Evolutionary conservation across 345 rosid species (phyloP), one percentile per base, ranked within the genome.

Genomic region (Gossypioides kirkii): DNA sequence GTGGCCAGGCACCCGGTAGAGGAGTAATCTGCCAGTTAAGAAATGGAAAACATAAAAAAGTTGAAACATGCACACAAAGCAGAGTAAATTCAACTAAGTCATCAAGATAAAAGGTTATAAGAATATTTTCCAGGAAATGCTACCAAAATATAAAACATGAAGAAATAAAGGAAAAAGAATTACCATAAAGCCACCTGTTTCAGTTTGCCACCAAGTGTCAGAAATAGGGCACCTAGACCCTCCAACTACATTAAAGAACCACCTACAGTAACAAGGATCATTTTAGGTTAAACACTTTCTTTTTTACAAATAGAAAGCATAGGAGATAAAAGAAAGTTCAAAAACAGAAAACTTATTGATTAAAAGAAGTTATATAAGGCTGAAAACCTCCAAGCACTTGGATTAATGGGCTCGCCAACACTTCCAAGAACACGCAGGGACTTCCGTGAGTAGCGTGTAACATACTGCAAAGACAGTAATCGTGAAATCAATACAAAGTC

Each of bases 171-270:
- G 6, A 10, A 58, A 58, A 58, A 32, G 38, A 32, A 10, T 46
- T 84, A 90, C 99, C 98, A 95, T 85, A 84, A 92, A 91, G 75
- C 99, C 99, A 23, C 99, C 99, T 69, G 98, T 92, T 88, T 95
- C 99, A 73, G 99, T 95, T 84, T 95, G 98, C 99, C 99, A 95
- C 99, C 99, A 95, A 23, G 99, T 95, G 78, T 95, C 99, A 36
- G 97, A 91, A 75, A 95, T 95, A 53, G 99, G 99, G 75, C 99
- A 92, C 76, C 86, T 89, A 17, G 96, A 86, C 67, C 87, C 93
- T 80, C 98, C 98, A 47, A 92, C 94, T 72, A 89, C 81, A 85
- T 95, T 95, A 84, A 76, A 95, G 81, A 87, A 89, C 99, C 99
- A 95, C 87, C 99, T 92, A 83, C 52, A 72, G 70, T 54, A 72